These are phyloP conservation scores for Immersiella caudata DNA, from an alignment of 495 filamentous ascomycete species.

Conservation along the genomic window DNA sequence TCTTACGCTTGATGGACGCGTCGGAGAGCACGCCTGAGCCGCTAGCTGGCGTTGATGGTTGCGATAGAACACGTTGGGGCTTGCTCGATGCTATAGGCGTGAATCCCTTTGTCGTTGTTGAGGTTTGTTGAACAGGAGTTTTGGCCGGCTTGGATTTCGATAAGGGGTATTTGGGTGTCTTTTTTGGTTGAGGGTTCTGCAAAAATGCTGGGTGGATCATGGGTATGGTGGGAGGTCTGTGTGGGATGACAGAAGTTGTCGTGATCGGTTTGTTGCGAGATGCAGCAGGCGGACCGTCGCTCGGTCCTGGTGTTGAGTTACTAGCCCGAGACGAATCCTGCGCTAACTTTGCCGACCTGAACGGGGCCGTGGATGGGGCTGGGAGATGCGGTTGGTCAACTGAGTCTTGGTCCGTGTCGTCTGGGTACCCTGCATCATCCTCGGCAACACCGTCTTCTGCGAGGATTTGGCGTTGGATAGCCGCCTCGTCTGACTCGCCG, in stretches of 20 bases:
- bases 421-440: neutral
- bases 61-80: neutral
- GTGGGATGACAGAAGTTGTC: too few species aligned
- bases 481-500: slow-evolving; percentile 30
- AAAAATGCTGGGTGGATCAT: neutral
- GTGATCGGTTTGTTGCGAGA: neutral
- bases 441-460: neutral
- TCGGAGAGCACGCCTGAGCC: neutral
- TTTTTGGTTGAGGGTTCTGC: neutral
- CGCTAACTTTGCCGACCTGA: neutral
- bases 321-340: slow-evolving; percentile 6
- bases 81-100: slow-evolving; percentile 2
- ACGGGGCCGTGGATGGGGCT: neutral
- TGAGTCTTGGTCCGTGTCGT: neutral
- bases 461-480: slow-evolving; percentile 22
- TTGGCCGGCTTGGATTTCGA: neutral
- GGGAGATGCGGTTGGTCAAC: slow-evolving; percentile 4
- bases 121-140: neutral
- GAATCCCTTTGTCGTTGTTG: neutral
- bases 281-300: neutral
- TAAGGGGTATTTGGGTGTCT: neutral
- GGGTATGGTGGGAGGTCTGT: neutral
- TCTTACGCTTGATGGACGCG: slow-evolving; percentile 1
- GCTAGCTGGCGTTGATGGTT: neutral
- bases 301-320: neutral